phyloP scores from a whole-genome alignment of 2,329 filamentous ascomycete species.

The Ophiocordyceps sinensis region DNA sequence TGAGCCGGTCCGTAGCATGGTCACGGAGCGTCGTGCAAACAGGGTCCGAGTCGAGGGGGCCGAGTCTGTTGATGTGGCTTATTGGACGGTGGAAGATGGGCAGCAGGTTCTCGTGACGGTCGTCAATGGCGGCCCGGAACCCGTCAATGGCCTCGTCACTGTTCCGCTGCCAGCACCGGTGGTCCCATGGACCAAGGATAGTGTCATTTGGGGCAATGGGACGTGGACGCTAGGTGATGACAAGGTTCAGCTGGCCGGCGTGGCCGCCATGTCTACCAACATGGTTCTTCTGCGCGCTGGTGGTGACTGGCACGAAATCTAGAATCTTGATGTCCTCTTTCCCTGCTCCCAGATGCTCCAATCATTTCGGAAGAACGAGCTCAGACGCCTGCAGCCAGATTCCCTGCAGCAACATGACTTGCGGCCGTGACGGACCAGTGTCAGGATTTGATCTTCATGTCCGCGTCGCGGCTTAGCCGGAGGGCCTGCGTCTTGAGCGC shows the following conservation, averaged over 20 bases:
- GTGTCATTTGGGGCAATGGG: not conserved
- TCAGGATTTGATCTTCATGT: constrained; percentile 6
- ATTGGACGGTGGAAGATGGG: constrained; percentile 6
- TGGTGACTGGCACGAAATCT: not conserved
- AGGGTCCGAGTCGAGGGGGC: constrained; percentile 1
- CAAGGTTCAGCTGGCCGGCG: constrained; percentile 2
- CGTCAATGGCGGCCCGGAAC: constrained; percentile 10
- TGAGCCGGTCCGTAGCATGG: constrained; percentile 21
- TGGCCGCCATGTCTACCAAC: constrained; percentile 11
- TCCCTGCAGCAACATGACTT: too few species aligned
- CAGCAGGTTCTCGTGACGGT: constrained; percentile 8
- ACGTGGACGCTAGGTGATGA: constrained; percentile 1
- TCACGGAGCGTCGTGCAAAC: constrained; percentile 17
- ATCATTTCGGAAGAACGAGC: too few species aligned
- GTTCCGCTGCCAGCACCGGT: not conserved
- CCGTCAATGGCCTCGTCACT: constrained; percentile 3
- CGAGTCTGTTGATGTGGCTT: constrained; percentile 8
- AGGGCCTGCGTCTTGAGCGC: constrained; percentile 17
- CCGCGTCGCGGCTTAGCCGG: constrained; percentile 14
- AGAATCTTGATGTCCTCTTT: too few species aligned
- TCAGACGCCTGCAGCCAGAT: not conserved
- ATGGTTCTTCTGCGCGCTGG: constrained; percentile 5
- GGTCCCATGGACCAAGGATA: not conserved
- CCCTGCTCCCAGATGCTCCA: too few species aligned
- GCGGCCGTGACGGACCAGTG: too few species aligned